Conservation (phyloP, 2,329 filamentous ascomycete species). For the Talaromyces verruculosus region DNA sequence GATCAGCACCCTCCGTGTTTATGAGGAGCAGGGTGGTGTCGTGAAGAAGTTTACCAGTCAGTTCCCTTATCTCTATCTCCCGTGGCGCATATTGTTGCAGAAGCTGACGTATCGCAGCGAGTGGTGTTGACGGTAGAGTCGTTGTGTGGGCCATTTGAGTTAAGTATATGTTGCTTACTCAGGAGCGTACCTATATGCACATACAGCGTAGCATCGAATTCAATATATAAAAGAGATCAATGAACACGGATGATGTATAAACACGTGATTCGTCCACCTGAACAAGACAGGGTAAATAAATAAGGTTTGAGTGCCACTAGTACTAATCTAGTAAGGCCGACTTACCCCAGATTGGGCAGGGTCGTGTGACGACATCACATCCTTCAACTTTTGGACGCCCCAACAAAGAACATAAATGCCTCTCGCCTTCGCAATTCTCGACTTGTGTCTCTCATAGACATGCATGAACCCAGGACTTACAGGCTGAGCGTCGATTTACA, state of each 20-base stretch:
- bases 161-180: background rate
- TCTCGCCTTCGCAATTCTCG: background rate
- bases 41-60: slow-evolving; percentile 85
- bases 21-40: slow-evolving; percentile 62
- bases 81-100: slow-evolving; percentile 21
- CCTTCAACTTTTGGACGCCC: background rate
- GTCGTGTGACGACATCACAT: slow-evolving; percentile 16
- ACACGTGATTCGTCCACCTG: background rate
- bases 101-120: slow-evolving; percentile 53
- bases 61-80: slow-evolving; percentile 33
- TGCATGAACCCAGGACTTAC: background rate
- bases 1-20: slow-evolving; percentile 78
- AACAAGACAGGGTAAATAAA: no score
- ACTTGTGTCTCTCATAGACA: background rate
- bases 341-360: slow-evolving; percentile 13
- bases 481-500: background rate
- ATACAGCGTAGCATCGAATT: background rate
- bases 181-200: background rate
- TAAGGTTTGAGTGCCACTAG: background rate
- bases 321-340: background rate
- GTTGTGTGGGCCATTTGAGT: slow-evolving; percentile 71
- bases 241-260: background rate
- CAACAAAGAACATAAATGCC: background rate
- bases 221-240: background rate
- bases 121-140: slow-evolving; percentile 77